Base-by-base conservation (phyloP, 1,284 basidiomycete species). In the Ustilago cynodontis region DNA sequence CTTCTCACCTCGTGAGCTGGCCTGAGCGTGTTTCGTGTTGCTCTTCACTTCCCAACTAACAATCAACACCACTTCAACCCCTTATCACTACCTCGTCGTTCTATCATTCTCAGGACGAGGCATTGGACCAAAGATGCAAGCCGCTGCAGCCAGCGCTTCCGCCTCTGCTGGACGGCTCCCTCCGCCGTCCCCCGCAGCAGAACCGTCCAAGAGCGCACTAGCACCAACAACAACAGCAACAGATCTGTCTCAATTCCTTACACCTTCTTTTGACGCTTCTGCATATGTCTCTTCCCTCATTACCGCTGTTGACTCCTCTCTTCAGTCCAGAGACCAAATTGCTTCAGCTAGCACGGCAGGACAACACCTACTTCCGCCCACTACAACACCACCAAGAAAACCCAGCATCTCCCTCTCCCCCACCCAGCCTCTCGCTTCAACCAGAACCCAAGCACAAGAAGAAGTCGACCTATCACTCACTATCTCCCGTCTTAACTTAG, bases 401-500 rank as follows among this genome's bases (percentile, higher is more conserved):
- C 28, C 57, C 7, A 50, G 43, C 52, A 54, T 61, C 56, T 59
- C 70, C 0, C 56, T 59, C 14, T 59, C 65, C 1, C 53, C 62
- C 52, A 33, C 53, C 20, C 26, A 24, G 16, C 55, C 41, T n/a
- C 18, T 6, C n/a, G 20, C 41, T 20, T 20, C 41, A 16, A 43
- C 7, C 11, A 49, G 65, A 37, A 61, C 60, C 22, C 67, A 67
- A 18, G 60, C 55, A 4, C 59, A 65, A 37, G 65, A 69, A 37
- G 75, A 80, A 13, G 41, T 78, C 18, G 76, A 80, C 29, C 59
- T 80, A 5, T 70, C 69, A 1, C 71, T 78, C 10, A 66, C 76
- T 45, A 72, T 80, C 37, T 67, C 76, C 1, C 70, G 78, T 6
- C 69, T 80, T 35, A 78, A 78, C 18, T 47, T 80, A 2, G 72